Evolutionary conservation across 2,329 filamentous ascomycete genomes (phyloP), one percentile per base, ranked within the genome.

Genomic region (Penicillium sp.): DNA sequence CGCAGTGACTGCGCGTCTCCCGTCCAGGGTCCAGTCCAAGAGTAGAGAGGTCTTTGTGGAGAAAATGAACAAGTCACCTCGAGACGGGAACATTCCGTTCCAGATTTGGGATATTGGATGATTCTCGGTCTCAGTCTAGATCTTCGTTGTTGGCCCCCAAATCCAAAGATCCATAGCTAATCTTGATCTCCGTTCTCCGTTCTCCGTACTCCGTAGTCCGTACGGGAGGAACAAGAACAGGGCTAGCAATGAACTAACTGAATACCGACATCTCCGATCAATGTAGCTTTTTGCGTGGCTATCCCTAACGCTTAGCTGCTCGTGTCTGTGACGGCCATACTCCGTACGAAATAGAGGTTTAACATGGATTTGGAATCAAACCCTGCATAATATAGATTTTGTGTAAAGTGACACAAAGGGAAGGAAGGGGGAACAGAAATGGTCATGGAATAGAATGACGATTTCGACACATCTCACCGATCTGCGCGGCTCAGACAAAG

Each of bases 401-500:
- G 34, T n/a, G 14, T 51, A 11, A 47, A 27, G 5, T 47, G 24
- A 52, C 27, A 41, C 18, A 27, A 31, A 14, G 14, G 11, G 34
- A 50, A 46, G 42, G 46, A 38, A 36, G 36, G 21, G 16, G 38
- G 13, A 40, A 31, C 38, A 56, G 36, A 46, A 45, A 45, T 41
- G n/a, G 13, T 21, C 45, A 39, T 16, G 38, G 22, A 43, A 34
- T 27, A 21, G n/a, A 24, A 36, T 34, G 13, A 36, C 24, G 22
- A 22, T 45, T 56, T 48, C 44, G 54, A 49, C 41, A 48, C 42
- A 31, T 48, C 41, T 48, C 44, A 55, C 21, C 39, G 46, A 55
- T 52, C 49, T 52, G 31, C 50, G 49, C 45, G 49, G 50, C 34
- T 55, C 49, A 55, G 40, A 42, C 52, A 45, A 56, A 50, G 32